phyloP scores from a whole-genome alignment of 2,329 filamentous ascomycete genomes.

The Magnaporthiopsis incrustans region DNA sequence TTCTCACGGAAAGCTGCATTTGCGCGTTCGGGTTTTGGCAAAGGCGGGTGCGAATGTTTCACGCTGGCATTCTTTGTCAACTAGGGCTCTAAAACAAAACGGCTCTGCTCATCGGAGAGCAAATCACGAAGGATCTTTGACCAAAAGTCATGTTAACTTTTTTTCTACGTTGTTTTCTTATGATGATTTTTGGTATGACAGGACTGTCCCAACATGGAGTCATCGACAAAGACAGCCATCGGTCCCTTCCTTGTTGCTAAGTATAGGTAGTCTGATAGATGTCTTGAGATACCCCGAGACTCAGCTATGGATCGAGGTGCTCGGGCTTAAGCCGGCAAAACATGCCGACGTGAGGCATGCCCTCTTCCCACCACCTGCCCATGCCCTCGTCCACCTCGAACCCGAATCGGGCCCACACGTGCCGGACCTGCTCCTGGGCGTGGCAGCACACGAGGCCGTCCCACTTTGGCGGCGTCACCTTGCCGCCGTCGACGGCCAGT shows the following conservation, averaged over 20 bases:
- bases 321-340: slow-evolving; percentile 42
- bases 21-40: slow-evolving; percentile 32
- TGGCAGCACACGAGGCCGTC: slow-evolving; percentile 71
- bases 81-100: slow-evolving; percentile 29
- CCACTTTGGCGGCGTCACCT: slow-evolving; percentile 39
- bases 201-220: too few relatives aligned
- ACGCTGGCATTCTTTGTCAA: slow-evolving; percentile 33
- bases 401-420: slow-evolving; percentile 62
- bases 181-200: not conserved
- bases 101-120: slow-evolving; percentile 27
- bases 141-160: not conserved
- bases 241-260: too few relatives aligned
- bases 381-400: slow-evolving; percentile 66
- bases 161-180: not conserved
- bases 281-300: too few relatives aligned
- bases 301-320: slow-evolving; percentile 4
- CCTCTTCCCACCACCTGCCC: slow-evolving; percentile 76
- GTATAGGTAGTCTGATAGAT: too few relatives aligned
- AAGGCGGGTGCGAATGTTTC: slow-evolving; percentile 27
- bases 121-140: slow-evolving; percentile 8
- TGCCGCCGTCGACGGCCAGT: not conserved
- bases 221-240: too few relatives aligned
- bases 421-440: slow-evolving; percentile 60
- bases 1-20: slow-evolving; percentile 29
- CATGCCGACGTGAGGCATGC: slow-evolving; percentile 82